Base-by-base conservation (phyloP, 768 basidiomycete species). In the Boletus tylopilopsis region DNA sequence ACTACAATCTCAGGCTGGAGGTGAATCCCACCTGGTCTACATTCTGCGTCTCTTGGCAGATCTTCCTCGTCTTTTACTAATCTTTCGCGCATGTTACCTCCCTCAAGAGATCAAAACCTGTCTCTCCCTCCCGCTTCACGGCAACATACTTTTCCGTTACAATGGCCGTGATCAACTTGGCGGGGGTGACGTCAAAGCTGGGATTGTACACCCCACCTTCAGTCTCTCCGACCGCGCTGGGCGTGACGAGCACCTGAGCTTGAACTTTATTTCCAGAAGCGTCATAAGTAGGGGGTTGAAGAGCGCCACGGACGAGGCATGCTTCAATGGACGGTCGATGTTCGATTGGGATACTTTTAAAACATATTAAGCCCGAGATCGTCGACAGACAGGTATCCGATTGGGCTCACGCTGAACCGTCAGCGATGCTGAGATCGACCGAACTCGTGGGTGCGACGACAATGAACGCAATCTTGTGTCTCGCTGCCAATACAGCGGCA, bases 111-210 rank as follows among this genome's bases (percentile, higher is more conserved):
- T 94, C 86, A 59, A 92, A 90, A 22, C 51, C 61, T 3, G 63
- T 65, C 51, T 76, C 72, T 21, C 84, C 84, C 7, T 77, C 77
- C 50, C 71, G 70, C 61, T 84, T 85, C 50, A 85, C 80, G 4
- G 90, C 91, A 27, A 96, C 92, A 7, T 95, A 94, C 58, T 88
- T 92, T 72, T 98, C 95, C 3, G 94, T 97, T 12, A 94, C 93
- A 43, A 98, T 88, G 25, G 89, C 90, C n/a, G 85, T 89, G 55
- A 98, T 96, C 36, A 97, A 73, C 51, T 89, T 86, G 3, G 94
- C 91, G 1, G 94, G 94, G 0, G 95, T 97, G 15, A 98, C 93
- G 64, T 98, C 95, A 68, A 97, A 98, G 55, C 90, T 91, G 2
- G 95, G 94, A 67, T 96, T 98, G 67, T 94, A 95, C 34, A 91